Percentiles rank a stretch among this genome's conserved stretches.
Evolutionary conservation across 1,284 basidiomycete species (phyloP).

Genomic region (Lentinus polychrous): DNA sequence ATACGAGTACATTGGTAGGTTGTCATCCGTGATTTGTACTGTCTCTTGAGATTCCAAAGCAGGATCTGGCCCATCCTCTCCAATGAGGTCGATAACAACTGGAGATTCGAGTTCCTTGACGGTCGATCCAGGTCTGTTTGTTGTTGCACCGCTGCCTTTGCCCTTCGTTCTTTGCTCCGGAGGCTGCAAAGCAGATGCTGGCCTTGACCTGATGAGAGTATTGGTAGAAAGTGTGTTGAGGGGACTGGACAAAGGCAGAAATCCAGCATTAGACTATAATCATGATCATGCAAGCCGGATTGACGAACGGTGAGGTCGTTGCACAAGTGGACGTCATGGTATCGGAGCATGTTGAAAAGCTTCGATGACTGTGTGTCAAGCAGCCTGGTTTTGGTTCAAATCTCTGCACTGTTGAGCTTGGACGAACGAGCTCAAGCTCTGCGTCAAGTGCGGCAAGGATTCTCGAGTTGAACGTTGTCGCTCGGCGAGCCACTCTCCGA

Average conservation of each 20-base stretch:
- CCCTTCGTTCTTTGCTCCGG: background rate
- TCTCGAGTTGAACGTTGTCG: conserved; percentile 12
- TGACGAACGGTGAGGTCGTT: too few relatives aligned
- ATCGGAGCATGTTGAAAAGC: too few relatives aligned
- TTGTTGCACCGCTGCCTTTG: background rate
- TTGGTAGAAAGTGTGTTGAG: too few relatives aligned
- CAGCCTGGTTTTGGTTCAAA: too few relatives aligned
- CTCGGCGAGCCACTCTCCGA: background rate
- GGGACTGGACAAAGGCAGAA: too few relatives aligned
- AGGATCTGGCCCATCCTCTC: background rate
- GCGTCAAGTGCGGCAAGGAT: conserved; percentile 19
- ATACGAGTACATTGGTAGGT: conserved; percentile 33
- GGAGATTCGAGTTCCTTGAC: background rate
- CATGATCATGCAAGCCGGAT: too few relatives aligned
- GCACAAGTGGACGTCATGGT: too few relatives aligned
- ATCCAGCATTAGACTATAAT: too few relatives aligned
- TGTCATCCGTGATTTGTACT: background rate
- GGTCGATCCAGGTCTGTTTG: background rate
- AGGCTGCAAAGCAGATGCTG: background rate
- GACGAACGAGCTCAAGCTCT: conserved; percentile 8
- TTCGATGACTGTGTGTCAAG: too few relatives aligned
- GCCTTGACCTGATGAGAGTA: too few relatives aligned
- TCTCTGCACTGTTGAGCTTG: background rate
- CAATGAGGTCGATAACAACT: background rate
- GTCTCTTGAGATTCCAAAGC: conserved; percentile 19